Evolutionary conservation across 192 early-diverging fungal species (phyloP), one percentile per base, ranked within the genome.

Genomic region (Backusella liffmaniae): DNA sequence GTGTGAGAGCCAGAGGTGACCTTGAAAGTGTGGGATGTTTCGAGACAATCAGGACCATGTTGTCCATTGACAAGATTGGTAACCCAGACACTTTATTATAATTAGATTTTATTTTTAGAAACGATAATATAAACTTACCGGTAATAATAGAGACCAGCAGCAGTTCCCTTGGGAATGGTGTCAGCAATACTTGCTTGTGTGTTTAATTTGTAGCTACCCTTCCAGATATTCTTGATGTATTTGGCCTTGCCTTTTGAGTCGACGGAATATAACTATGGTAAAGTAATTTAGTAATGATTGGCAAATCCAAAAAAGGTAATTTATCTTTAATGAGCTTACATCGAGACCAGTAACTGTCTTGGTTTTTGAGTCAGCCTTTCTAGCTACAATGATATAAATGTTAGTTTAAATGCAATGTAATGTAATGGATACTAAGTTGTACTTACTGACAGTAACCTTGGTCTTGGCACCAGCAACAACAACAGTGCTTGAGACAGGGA

Each of bases 111-210:
- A 13, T 62, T 62, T 62, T 29, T 23, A 62, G 9, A 9, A 10
- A 10, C 16, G n/a, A 67, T 35, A 67, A 35, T 35, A 67, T 37
- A 35, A 29, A 29, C 56, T 62, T 62, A 62, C 56, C 79, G 79
- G 66, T 80, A 80, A 66, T 80, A 80, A 73, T 80, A 80, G 46
- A 70, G 75, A 77, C 80, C 80, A 66, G 80, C 80, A 72, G 76
- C 18, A n/a, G 39, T 53, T 44, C 69, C 71, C 59, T 67, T 59
- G 15, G 76, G 76, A 30, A 81, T 65, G 4, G 41, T 59, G 21
- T 81, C 80, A 23, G 18, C 8, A 51, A 81, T 73, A 13, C 76
- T 69, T 15, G 80, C 76, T 26, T 68, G n/a, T 15, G 39, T 74
- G 72, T 74, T 74, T 37, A 81, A 75, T 4, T 49, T 37, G 56